These are phyloP conservation scores for Pyrenophora graminea DNA, from an alignment of 2,329 filamentous ascomycete genomes.

Conservation along the genomic window DNA sequence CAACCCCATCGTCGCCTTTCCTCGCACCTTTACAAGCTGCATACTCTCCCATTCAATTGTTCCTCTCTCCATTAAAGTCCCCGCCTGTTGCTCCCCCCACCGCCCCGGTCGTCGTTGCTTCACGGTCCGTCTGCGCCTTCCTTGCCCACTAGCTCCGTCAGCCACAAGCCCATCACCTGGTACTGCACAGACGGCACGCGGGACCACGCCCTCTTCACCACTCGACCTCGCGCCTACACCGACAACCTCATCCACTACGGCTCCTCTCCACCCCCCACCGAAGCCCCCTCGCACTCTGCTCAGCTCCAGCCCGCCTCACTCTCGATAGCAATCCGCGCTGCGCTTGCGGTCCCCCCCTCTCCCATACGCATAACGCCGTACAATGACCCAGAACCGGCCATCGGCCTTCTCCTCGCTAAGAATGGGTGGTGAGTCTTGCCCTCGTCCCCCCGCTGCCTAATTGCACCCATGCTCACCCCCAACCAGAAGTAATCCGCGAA, in stretches of 20 bases:
- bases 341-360: conserved; percentile 30
- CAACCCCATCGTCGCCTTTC: conserved; percentile 28
- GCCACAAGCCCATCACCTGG: conserved; percentile 28
- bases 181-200: conserved; percentile 27
- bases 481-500: conserved; percentile 90
- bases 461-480: conserved; percentile 40
- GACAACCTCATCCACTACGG: conserved; percentile 57
- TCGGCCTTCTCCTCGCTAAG: conserved; percentile 85
- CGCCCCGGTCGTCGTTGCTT: conserved; percentile 20
- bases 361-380: conserved; percentile 33
- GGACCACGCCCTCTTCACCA: conserved; percentile 28
- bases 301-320: conserved; percentile 49
- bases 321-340: conserved; percentile 48
- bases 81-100: conserved; percentile 7
- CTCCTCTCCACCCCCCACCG: conserved; percentile 47
- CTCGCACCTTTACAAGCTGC: conserved; percentile 25
- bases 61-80: conserved; percentile 10
- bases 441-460: not conserved
- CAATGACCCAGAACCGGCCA: conserved; percentile 90
- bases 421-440: conserved; percentile 86
- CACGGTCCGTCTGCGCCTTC: conserved; percentile 24
- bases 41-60: conserved; percentile 29
- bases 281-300: conserved; percentile 52
- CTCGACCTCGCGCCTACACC: conserved; percentile 24
- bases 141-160: conserved; percentile 21